phyloP scores from a whole-genome alignment of 768 basidiomycete genomes.

The Boletellus sp. region DNA sequence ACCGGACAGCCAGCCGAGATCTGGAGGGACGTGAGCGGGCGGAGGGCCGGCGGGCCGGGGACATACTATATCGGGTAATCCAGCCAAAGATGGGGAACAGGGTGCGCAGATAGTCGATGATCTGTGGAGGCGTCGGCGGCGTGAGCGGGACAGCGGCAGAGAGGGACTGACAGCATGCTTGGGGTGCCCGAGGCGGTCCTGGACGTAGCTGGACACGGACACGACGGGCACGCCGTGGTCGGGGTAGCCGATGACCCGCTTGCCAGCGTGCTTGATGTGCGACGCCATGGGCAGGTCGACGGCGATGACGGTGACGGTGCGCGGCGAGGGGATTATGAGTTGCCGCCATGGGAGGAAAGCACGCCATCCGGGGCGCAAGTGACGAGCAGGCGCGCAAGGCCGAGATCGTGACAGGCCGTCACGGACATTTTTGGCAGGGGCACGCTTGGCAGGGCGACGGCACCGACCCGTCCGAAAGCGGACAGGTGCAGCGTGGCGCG shows the following conservation, averaged over 20 bases:
- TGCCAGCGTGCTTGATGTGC: constrained; percentile 47
- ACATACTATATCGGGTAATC: constrained; percentile 83
- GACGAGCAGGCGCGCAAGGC: constrained; percentile 6
- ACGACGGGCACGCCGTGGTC: constrained; percentile 58
- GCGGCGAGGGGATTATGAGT: not conserved
- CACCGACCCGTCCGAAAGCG: too few species aligned
- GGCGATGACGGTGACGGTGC: not conserved
- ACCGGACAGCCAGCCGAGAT: constrained; percentile 76
- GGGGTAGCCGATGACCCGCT: constrained; percentile 57
- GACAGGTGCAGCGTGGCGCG: too few species aligned
- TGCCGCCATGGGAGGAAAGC: constrained; percentile 19
- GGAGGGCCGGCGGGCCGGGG: not conserved
- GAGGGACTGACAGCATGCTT: constrained; percentile 43
- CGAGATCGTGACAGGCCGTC: too few species aligned
- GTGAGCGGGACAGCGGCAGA: not conserved
- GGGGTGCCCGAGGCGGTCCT: constrained; percentile 41
- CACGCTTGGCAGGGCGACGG: not conserved
- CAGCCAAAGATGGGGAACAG: constrained; percentile 86
- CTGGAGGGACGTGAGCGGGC: constrained; percentile 33
- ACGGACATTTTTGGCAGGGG: too few species aligned
- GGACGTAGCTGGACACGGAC: constrained; percentile 54
- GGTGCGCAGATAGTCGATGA: constrained; percentile 57
- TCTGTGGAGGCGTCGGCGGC: constrained; percentile 34
- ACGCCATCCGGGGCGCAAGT: constrained; percentile 10
- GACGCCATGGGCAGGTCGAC: constrained; percentile 37